phyloP scores from a whole-genome alignment of 371 early-diverging fungal species.

The Entomophthora muscae region DNA sequence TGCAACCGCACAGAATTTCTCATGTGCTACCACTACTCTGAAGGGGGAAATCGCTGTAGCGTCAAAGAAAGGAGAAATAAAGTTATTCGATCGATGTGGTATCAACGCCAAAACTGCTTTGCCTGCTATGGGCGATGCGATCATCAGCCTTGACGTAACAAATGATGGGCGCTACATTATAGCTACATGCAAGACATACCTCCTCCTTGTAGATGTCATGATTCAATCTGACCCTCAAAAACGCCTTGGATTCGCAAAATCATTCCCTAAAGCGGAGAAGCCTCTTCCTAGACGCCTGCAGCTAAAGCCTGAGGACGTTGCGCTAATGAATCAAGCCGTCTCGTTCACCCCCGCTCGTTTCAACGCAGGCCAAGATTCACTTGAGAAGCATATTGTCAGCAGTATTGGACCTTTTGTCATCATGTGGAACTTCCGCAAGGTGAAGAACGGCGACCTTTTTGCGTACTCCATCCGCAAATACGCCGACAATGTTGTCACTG shows the following conservation, averaged over 20 bases:
- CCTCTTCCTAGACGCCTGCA: conserved; percentile 61
- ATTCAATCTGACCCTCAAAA: conserved; percentile 19
- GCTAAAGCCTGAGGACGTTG: conserved; percentile 82
- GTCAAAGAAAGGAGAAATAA: conserved; percentile 75
- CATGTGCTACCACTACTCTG: conserved; percentile 54
- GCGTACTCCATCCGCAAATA: conserved; percentile 79
- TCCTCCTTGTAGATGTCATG: conserved; percentile 58
- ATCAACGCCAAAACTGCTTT: conserved; percentile 75
- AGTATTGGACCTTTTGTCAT: conserved; percentile 84
- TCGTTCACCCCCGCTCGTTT: conserved; percentile 85
- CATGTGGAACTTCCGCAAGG: conserved; percentile 82
- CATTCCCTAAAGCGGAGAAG: conserved; percentile 39
- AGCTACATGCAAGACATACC: conserved; percentile 76
- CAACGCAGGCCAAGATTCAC: conserved; percentile 50
- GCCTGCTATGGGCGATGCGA: conserved; percentile 77
- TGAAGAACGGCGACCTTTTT: conserved; percentile 46
- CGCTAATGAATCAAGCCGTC: conserved; percentile 47
- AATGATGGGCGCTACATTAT: conserved; percentile 70
- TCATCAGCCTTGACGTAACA: conserved; percentile 79
- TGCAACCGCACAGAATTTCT: conserved; percentile 43
- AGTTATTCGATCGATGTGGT: conserved; percentile 60
- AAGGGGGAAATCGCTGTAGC: conserved; percentile 74
- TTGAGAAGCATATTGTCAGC: conserved; percentile 61
- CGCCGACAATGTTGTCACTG: conserved; percentile 62
- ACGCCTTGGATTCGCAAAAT: conserved; percentile 35